Evolutionary conservation across 163 green algal species (phyloP).

Genomic region (Coccomyxa subellipsoidea): DNA sequence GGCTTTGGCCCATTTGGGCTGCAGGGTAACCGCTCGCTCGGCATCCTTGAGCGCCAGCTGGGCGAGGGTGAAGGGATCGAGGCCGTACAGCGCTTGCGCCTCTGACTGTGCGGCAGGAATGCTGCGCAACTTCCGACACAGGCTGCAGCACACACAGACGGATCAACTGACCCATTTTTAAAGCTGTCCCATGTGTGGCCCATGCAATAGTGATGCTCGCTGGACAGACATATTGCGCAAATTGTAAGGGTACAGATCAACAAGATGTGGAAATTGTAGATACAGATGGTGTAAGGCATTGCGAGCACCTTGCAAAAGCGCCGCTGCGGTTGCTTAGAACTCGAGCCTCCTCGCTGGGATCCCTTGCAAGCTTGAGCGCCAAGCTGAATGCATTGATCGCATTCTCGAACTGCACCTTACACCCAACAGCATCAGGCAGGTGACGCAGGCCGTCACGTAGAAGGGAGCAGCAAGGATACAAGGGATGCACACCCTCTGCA

Average conservation of each 20-base stretch:
- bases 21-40: neutral
- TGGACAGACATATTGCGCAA: too few relatives aligned
- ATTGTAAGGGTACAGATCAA: too few relatives aligned
- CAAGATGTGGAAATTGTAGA: too few relatives aligned
- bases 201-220: too few relatives aligned
- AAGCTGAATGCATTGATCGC: neutral
- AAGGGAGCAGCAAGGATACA: neutral
- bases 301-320: neutral
- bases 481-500: too few relatives aligned
- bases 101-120: conserved; percentile 52
- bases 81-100: conserved; percentile 41
- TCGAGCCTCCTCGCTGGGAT: neutral
- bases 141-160: conserved; percentile 16
- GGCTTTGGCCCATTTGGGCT: neutral
- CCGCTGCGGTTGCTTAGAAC: neutral
- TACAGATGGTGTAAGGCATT: too few relatives aligned
- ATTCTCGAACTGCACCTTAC: neutral
- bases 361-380: conserved; percentile 1
- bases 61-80: conserved; percentile 59
- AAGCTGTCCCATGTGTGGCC: too few relatives aligned
- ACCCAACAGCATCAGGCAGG: neutral
- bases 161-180: too few relatives aligned
- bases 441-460: neutral
- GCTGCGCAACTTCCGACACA: conserved; percentile 29
- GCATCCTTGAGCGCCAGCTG: conserved; percentile 48